A percentile compares a stretch with the other conserved stretches of the same genome.
phyloP scores from a whole-genome alignment of 768 basidiomycete species.

The Hericium coralloides region DNA sequence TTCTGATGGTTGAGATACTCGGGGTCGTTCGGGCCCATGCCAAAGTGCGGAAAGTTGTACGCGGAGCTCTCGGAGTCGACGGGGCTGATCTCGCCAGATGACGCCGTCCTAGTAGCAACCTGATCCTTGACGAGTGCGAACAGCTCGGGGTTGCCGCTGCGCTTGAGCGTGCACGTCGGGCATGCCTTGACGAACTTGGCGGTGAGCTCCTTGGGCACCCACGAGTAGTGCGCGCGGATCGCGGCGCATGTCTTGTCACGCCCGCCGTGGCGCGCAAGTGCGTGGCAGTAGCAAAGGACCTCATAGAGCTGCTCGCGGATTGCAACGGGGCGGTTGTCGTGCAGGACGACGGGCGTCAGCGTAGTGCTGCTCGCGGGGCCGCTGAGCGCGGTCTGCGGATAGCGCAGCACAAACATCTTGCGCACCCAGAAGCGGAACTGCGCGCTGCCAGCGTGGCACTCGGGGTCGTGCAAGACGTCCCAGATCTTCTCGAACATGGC shows the following conservation, averaged over 20 bases:
- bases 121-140: constrained; percentile 7
- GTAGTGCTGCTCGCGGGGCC: neutral
- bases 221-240: constrained; percentile 64
- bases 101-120: neutral
- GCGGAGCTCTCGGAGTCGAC: neutral
- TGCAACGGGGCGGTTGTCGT: constrained; percentile 67
- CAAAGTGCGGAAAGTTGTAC: neutral
- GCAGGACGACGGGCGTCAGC: constrained; percentile 43
- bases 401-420: constrained; percentile 14
- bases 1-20: neutral
- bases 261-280: constrained; percentile 29
- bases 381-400: constrained; percentile 11
- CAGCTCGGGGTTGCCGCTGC: constrained; percentile 25
- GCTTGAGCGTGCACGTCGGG: constrained; percentile 56
- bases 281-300: constrained; percentile 35
- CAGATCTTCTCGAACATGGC: constrained; percentile 10
- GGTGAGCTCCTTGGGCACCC: constrained; percentile 80
- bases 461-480: constrained; percentile 9
- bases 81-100: neutral
- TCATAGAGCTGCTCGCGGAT: constrained; percentile 73
- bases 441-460: constrained; percentile 9
- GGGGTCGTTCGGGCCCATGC: neutral
- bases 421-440: constrained; percentile 17
- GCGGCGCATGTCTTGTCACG: constrained; percentile 69
- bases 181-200: constrained; percentile 72